Conservation (phyloP, 108 stramenopile genomes). For the Schizochytrium sp. region DNA sequence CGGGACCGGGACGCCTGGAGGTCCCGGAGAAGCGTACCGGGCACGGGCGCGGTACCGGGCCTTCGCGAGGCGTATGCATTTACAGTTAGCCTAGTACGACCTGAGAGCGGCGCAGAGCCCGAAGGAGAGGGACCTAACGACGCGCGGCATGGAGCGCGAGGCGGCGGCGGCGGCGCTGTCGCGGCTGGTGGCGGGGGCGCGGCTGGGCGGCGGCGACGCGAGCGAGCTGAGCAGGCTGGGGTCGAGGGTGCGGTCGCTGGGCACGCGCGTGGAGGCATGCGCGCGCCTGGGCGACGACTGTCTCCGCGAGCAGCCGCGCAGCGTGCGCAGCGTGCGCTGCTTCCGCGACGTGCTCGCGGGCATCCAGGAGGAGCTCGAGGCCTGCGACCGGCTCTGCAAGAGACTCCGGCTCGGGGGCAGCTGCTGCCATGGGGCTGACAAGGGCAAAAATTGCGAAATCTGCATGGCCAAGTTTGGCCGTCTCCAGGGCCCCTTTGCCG, state of each 20-base stretch:
- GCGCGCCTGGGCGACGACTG: neutral
- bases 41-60: too few species aligned
- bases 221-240: too few species aligned
- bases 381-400: neutral
- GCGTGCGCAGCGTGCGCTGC: neutral
- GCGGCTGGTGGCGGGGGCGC: too few species aligned
- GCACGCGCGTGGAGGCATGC: neutral
- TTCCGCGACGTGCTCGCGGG: neutral
- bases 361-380: neutral
- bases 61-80: too few species aligned
- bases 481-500: neutral
- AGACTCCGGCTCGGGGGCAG: neutral
- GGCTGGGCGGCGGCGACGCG: too few species aligned
- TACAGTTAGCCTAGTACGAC: too few species aligned
- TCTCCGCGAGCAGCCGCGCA: neutral
- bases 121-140: too few species aligned
- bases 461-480: neutral
- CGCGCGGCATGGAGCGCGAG: too few species aligned
- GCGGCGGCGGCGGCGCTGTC: too few species aligned
- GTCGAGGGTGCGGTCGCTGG: neutral
- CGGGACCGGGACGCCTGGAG: too few species aligned
- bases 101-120: too few species aligned
- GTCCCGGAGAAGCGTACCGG: too few species aligned
- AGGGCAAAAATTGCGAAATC: neutral
- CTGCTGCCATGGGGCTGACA: neutral